Conservation (phyloP, 2,329 filamentous ascomycete genomes). For the Botrytis elliptica region DNA sequence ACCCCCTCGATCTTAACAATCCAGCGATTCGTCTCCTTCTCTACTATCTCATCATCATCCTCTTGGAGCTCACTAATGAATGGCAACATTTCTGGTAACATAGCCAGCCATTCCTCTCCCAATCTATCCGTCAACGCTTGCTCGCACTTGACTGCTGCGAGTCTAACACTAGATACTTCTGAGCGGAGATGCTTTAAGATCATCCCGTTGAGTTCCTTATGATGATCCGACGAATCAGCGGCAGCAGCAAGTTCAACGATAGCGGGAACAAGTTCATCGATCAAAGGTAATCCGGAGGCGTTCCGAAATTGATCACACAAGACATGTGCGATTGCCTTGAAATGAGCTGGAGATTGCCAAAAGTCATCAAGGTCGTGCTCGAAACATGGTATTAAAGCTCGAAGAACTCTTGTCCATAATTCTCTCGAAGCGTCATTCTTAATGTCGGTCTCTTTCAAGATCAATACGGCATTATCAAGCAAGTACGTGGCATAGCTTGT, state of each 20-base stretch:
- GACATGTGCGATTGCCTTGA: slow-evolving; percentile 66
- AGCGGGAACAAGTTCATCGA: slow-evolving; percentile 64
- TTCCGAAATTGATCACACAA: slow-evolving; percentile 65
- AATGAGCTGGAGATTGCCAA: slow-evolving; percentile 91
- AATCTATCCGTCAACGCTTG: slow-evolving; percentile 75
- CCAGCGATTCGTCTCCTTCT: slow-evolving; percentile 86
- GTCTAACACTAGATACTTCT: slow-evolving; percentile 66
- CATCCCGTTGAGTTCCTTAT: slow-evolving; percentile 80
- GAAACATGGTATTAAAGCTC: slow-evolving; percentile 73
- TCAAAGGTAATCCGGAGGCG: slow-evolving; percentile 46
- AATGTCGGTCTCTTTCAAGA: slow-evolving; percentile 52
- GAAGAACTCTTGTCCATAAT: slow-evolving; percentile 69
- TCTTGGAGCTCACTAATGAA: slow-evolving; percentile 95
- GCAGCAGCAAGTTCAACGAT: slow-evolving; percentile 78
- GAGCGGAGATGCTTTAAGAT: slow-evolving; percentile 78
- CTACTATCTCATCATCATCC: slow-evolving; percentile 91
- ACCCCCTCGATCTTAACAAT: slow-evolving; percentile 86
- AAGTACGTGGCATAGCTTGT: slow-evolving; percentile 88
- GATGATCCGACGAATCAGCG: slow-evolving; percentile 81
- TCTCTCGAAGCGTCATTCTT: slow-evolving; percentile 51
- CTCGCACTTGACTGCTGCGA: slow-evolving; percentile 81
- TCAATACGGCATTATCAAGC: slow-evolving; percentile 68
- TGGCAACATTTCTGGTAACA: slow-evolving; percentile 93
- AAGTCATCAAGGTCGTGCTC: slow-evolving; percentile 91
- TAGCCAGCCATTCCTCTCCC: slow-evolving; percentile 89